Base-by-base conservation (phyloP, 495 filamentous ascomycete genomes). In the Daldinia bambusicola region DNA sequence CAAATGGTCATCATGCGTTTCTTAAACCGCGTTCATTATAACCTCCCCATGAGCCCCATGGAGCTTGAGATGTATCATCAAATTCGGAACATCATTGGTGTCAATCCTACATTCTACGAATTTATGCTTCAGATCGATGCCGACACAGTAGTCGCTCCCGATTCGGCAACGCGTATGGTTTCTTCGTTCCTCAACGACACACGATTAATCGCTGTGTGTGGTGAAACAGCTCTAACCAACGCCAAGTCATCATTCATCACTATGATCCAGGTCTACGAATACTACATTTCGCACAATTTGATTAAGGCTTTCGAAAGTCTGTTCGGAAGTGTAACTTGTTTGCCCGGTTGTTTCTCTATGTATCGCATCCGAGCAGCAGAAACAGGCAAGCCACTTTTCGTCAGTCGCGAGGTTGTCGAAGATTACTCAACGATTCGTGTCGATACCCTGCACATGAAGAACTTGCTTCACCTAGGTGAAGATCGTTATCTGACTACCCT, bases 241-340 rank as follows among this genome's bases (percentile, higher is more conserved):
- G 92, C 93, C 56, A 97, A 97, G 79, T 86, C 91, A 14, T 97
- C 94, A 13, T 92, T 94, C 70, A 86, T 95, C 66, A 99, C 95
- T 36, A 98, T 98, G 94, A 98, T 99, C 68, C 95, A 99, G 80
- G 95, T 99, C 16, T 99, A 99, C 84, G 95, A 99, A 81, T 97
- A 99, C 85, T 99, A 94, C 82, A 99, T 99, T 68, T 98, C 96
- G 60, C 95, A 99, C 85, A 96, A 99, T 78, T 84, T 99, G 73
- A 90, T 92, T 75, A 99, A 99, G 81, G 96, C 95, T n/a, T 99
- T 99, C 77, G 95, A 99, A 79, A 94, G 91, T 80, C 86, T 99
- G 70, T 99, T 99, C 78, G 95, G 95, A 45, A 96, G 92, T 68
- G 93, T 99, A 67, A 99, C 95, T 50, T 99, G 95, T 87, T 84